Base-by-base conservation (phyloP, 305 asterid genomes). In the Rubia tinctorum region DNA sequence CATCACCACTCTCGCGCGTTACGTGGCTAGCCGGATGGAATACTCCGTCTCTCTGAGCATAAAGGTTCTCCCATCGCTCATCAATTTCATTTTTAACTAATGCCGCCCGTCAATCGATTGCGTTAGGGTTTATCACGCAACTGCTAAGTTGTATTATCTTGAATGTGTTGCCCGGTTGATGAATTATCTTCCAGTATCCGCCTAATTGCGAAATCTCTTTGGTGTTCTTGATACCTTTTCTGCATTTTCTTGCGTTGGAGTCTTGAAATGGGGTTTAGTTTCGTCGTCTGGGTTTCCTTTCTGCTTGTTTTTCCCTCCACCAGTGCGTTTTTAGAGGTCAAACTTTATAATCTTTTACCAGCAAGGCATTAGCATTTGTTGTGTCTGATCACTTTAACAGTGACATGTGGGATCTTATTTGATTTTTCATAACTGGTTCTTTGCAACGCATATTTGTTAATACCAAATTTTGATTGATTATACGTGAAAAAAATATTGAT, bases 41-140 rank as follows among this genome's bases (percentile, higher is more conserved):
- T 79, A 79, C 30, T 79, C 82, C 34, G 66, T 75, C 49, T 20
- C 47, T 20, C 64, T 79, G 59, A 76, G 80, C 75, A 13, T 51
- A n/a, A 75, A 75, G 82, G 83, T 79, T 44, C 47, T 2, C n/a
- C 37, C 22, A 18, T 8, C 37, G 43, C 55, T 8, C n/a, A 37
- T 55, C 25, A 68, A 9, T 63, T 30, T 27, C n/a, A 6, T 64
- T 61, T 64, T 34, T 18, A 40, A 0, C 58, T 71, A 42, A 42
- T 66, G 71, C 55, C 71, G 18, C 7, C 5, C 6, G 18, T 23
- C 10, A 17, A 44, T 66, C 43, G 49, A 7, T 55, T 43, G 68
- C 15, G 62, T 14, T 1, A 61, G 15, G 34, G 15, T 62, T 72
- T 53, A 53, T 45, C 22, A 44, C 12, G 45, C 65, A 47, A 39